These are phyloP conservation scores for Glarea lozoyensis DNA, from an alignment of 495 filamentous ascomycete species.

Conservation along the genomic window DNA sequence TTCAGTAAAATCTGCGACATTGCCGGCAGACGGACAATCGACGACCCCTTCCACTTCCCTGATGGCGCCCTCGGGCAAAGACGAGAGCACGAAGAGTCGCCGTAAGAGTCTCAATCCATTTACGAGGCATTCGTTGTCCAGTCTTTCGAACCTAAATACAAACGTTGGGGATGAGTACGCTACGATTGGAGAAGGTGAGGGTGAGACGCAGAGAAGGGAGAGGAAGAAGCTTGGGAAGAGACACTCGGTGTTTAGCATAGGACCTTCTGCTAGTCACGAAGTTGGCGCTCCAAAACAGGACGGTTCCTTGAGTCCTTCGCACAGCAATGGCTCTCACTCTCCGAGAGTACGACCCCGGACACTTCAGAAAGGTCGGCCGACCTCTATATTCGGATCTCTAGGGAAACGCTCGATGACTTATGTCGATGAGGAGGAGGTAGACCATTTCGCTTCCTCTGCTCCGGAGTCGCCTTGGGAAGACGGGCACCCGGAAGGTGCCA, in stretches of 20 bases:
- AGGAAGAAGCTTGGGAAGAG: constrained; percentile 15
- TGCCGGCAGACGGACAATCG: too few relatives aligned
- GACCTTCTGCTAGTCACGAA: constrained; percentile 10
- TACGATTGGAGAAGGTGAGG: too few relatives aligned
- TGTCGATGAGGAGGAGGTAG: constrained; percentile 13
- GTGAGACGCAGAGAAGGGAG: constrained; percentile 10
- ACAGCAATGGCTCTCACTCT: constrained; percentile 8
- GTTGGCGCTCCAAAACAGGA: constrained; percentile 7
- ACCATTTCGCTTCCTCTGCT: constrained; percentile 4
- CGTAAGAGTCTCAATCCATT: too few relatives aligned
- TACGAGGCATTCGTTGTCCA: constrained; percentile 4
- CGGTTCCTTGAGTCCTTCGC: constrained; percentile 11
- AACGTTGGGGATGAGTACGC: constrained; percentile 6
- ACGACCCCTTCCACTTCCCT: too few relatives aligned
- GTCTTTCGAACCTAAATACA: constrained; percentile 12
- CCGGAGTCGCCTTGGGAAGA: constrained; percentile 11
- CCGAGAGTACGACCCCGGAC: constrained; percentile 15
- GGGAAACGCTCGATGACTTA: constrained; percentile 13
- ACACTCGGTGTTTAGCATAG: constrained; percentile 15
- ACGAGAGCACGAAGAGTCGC: too few relatives aligned
- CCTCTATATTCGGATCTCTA: constrained; percentile 20
- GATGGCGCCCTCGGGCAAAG: too few relatives aligned
- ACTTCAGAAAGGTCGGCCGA: constrained; percentile 18
- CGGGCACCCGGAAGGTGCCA: background rate
- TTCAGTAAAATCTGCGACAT: too few relatives aligned